A percentile compares a stretch with the other conserved stretches of the same genome.
phyloP scores from a whole-genome alignment of 345 rosid species.

The Murraya paniculata region DNA sequence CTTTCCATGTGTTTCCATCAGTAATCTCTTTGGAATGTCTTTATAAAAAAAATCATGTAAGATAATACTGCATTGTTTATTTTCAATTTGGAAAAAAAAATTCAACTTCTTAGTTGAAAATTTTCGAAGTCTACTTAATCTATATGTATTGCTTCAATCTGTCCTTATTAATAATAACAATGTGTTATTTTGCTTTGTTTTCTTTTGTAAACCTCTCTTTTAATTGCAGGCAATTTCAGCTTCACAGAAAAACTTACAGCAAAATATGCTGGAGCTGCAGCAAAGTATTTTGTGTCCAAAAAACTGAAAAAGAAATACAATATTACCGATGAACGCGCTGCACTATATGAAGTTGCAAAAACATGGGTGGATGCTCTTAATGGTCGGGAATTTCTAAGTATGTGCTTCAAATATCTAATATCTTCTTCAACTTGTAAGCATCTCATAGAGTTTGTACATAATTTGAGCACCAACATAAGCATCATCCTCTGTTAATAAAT shows the following conservation, averaged over 20 bases:
- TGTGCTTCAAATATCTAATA: background rate
- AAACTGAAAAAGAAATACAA: conserved; percentile 63
- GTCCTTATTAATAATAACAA: background rate
- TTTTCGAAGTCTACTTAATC: background rate
- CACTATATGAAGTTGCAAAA: conserved; percentile 62
- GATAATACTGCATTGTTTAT: background rate
- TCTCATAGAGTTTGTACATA: background rate
- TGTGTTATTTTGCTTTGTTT: background rate
- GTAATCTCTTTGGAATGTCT: background rate
- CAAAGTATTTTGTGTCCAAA: conserved; percentile 70
- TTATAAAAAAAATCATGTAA: background rate
- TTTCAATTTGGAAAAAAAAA: background rate
- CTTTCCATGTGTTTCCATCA: background rate
- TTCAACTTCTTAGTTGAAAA: background rate
- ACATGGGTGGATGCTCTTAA: conserved; percentile 65
- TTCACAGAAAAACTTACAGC: conserved; percentile 44
- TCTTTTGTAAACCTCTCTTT: background rate
- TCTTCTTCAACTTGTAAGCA: background rate
- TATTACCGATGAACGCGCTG: conserved; percentile 64
- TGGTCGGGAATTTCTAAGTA: conserved; percentile 61
- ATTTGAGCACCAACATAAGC: background rate
- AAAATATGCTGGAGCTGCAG: conserved; percentile 69
- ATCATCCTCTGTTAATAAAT: background rate
- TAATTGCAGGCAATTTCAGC: conserved; percentile 54
- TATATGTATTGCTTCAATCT: background rate